Percentiles rank a stretch among this genome's conserved stretches.
These are phyloP conservation scores for Stephania cephalantha DNA, from an alignment of 164 flowering plant species.

Conservation along the genomic window DNA sequence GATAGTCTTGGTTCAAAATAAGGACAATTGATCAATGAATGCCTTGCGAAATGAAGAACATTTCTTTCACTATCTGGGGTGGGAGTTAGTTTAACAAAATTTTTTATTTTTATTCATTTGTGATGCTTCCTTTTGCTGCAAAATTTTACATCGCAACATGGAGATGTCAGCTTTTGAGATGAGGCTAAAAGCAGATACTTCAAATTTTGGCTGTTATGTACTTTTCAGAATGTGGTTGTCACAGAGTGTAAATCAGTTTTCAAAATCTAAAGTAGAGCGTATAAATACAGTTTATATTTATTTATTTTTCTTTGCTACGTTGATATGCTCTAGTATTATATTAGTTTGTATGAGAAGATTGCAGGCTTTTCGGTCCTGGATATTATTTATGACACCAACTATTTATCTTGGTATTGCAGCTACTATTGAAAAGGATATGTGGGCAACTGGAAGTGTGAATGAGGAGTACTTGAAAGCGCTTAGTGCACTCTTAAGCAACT, in stretches of 20 bases:
- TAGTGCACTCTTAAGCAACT: slow-evolving; percentile 78
- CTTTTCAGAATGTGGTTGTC: background rate
- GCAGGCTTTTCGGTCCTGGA: background rate
- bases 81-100: no score
- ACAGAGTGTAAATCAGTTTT: background rate
- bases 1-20: background rate
- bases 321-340: background rate
- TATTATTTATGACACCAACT: background rate
- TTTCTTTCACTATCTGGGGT: background rate
- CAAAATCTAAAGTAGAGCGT: background rate
- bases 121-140: background rate
- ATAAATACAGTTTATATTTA: background rate
- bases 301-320: background rate
- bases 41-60: background rate
- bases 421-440: slow-evolving; percentile 90
- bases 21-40: background rate
- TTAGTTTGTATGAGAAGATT: background rate
- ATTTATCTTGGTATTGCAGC: slow-evolving; percentile 38
- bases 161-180: background rate
- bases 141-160: background rate
- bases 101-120: background rate
- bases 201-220: background rate
- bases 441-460: slow-evolving; percentile 84
- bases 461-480: slow-evolving; percentile 91
- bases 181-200: background rate